phyloP scores from a whole-genome alignment of 1,284 basidiomycete species.

The Kalmanozyma brasiliensis region DNA sequence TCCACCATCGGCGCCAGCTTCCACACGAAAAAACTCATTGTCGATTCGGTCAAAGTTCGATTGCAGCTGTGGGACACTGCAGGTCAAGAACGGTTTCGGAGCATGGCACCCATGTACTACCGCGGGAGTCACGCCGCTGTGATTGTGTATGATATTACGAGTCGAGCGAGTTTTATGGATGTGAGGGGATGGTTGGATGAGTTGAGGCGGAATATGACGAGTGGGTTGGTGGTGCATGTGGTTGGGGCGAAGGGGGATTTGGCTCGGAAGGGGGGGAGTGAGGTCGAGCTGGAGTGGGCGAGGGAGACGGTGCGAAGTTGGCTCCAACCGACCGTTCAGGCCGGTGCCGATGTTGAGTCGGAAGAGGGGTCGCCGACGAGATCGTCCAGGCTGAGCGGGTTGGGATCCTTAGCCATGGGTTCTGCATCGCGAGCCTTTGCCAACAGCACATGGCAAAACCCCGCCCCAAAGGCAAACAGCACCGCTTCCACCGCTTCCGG shows the following conservation, averaged over 20 bases:
- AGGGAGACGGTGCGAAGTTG: slow-evolving; percentile 69
- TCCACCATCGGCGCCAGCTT: slow-evolving; percentile 95
- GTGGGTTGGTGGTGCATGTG: slow-evolving; percentile 85
- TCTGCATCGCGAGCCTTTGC: slow-evolving; percentile 36
- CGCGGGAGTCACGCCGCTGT: slow-evolving; percentile 96
- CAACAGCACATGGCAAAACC: too few species aligned
- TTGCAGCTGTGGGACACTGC: slow-evolving; percentile 89
- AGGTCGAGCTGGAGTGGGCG: slow-evolving; percentile 80
- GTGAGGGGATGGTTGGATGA: slow-evolving; percentile 91
- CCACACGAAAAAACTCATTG: slow-evolving; percentile 89
- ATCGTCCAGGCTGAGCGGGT: slow-evolving; percentile 80
- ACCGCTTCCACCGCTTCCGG: slow-evolving; percentile 19
- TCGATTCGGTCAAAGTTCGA: slow-evolving; percentile 87
- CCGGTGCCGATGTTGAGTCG: neutral
- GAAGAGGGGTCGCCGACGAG: slow-evolving; percentile 74
- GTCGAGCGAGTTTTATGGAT: slow-evolving; percentile 86
- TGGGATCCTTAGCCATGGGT: slow-evolving; percentile 63
- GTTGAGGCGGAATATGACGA: slow-evolving; percentile 80
- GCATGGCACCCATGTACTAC: slow-evolving; percentile 99
- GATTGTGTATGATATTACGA: slow-evolving; percentile 96
- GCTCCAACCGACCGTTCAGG: slow-evolving; percentile 71
- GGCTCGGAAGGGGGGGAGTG: slow-evolving; percentile 30
- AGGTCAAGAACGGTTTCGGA: slow-evolving; percentile 91
- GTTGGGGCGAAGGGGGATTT: slow-evolving; percentile 90
- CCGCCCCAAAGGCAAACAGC: slow-evolving; percentile 4